Evolutionary conservation across 1,284 basidiomycete genomes (phyloP).

Genomic region (Inonotus obliquus): DNA sequence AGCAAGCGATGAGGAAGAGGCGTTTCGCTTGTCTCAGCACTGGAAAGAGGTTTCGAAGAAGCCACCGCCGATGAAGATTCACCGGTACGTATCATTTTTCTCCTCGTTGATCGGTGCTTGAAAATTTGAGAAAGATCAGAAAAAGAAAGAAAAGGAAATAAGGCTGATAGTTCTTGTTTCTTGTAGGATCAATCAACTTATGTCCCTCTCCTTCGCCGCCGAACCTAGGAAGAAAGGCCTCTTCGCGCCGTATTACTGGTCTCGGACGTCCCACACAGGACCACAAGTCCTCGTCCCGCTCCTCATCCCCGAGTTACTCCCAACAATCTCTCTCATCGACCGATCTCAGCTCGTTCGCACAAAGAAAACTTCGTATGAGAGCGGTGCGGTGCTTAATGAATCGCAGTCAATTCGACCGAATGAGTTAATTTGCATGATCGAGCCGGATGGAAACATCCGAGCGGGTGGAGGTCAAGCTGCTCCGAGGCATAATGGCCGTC

Average conservation of each 20-base stretch:
- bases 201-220: constrained; percentile 69
- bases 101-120: background rate
- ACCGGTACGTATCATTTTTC: constrained; percentile 40
- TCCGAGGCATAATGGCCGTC: constrained; percentile 14
- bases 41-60: constrained; percentile 16
- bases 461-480: constrained; percentile 4
- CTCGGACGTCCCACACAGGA: constrained; percentile 36
- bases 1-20: constrained; percentile 40
- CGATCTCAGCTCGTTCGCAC: constrained; percentile 52
- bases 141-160: background rate
- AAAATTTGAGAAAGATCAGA: too few relatives aligned
- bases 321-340: constrained; percentile 62
- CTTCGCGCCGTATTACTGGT: constrained; percentile 74
- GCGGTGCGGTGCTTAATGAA: constrained; percentile 29
- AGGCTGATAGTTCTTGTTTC: background rate
- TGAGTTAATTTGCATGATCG: constrained; percentile 28
- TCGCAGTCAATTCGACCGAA: constrained; percentile 46
- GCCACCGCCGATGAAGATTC: constrained; percentile 47
- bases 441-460: constrained; percentile 14
- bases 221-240: constrained; percentile 67
- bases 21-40: constrained; percentile 32
- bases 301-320: constrained; percentile 69
- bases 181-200: constrained; percentile 70
- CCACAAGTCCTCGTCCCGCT: constrained; percentile 56
- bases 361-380: constrained; percentile 21